These are phyloP conservation scores for Potentilla sterilis DNA, from an alignment of 306 rosid species.

Conservation along the genomic window DNA sequence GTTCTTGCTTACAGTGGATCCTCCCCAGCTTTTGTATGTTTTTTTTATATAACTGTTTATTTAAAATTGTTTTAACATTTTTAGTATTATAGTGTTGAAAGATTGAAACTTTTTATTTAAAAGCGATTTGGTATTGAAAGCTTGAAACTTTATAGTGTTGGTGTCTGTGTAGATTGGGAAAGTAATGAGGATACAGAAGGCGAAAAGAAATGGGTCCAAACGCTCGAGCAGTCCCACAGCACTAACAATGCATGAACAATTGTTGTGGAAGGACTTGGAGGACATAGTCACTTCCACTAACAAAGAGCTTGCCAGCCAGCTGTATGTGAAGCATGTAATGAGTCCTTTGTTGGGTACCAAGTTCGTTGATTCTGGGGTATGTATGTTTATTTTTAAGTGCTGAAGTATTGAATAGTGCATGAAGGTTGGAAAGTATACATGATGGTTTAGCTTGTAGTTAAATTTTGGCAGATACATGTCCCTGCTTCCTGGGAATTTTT, in stretches of 20 bases:
- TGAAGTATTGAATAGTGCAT: constrained; percentile 1
- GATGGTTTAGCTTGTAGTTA: constrained; percentile 18
- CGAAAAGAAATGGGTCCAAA: constrained; percentile 32
- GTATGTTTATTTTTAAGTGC: constrained; percentile 1
- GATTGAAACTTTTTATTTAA: too few species aligned
- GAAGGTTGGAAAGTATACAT: background rate
- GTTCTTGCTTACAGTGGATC: constrained; percentile 76
- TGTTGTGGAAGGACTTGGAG: constrained; percentile 64
- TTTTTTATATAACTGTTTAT: background rate
- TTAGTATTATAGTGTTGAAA: too few species aligned
- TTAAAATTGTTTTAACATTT: background rate
- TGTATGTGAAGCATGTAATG: constrained; percentile 61
- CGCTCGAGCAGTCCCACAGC: constrained; percentile 39
- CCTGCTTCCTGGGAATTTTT: constrained; percentile 60
- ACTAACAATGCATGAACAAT: constrained; percentile 51
- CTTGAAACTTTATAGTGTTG: background rate
- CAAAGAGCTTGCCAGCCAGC: constrained; percentile 48
- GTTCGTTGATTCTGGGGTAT: constrained; percentile 79
- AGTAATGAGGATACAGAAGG: constrained; percentile 74
- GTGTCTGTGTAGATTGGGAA: constrained; percentile 58
- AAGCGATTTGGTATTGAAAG: background rate
- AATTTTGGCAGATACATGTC: constrained; percentile 47
- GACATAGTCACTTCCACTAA: constrained; percentile 48
- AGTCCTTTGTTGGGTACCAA: constrained; percentile 76
- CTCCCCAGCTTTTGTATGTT: constrained; percentile 57